Percentiles rank a stretch among this genome's conserved stretches.
Conservation (phyloP, 2,329 filamentous ascomycete species). For the Aureobasidium lini region DNA sequence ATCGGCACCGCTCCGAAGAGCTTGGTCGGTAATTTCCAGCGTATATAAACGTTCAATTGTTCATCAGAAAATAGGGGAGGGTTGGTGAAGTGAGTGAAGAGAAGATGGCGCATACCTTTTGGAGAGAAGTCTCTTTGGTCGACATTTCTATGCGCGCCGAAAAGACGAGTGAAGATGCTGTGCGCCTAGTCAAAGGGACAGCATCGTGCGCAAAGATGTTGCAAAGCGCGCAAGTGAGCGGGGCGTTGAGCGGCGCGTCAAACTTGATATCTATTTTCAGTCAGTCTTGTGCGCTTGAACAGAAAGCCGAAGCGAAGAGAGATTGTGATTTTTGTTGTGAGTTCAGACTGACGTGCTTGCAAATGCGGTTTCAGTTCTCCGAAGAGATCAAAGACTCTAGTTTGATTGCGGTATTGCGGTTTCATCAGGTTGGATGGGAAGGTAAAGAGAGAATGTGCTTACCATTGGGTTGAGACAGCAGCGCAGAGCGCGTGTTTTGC, state of each 20-base stretch:
- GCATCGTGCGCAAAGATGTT: not conserved
- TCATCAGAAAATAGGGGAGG: conserved; percentile 19
- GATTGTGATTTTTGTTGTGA: not conserved
- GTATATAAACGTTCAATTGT: conserved; percentile 60
- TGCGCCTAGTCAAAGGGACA: conserved; percentile 10
- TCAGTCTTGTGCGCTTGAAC: not conserved
- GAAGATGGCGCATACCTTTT: not conserved
- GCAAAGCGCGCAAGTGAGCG: not conserved
- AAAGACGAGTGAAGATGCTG: not conserved
- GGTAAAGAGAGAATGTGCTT: not conserved
- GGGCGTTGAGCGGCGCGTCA: conserved; percentile 1
- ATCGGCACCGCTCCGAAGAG: conserved; percentile 62
- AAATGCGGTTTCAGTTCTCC: conserved; percentile 70
- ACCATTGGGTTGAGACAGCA: not conserved
- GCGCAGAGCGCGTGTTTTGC: not conserved
- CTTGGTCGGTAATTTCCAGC: conserved; percentile 98
- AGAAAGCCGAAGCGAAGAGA: not conserved
- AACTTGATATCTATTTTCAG: not conserved
- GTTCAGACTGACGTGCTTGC: conserved; percentile 84
- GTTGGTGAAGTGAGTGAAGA: not conserved
- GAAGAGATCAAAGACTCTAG: conserved; percentile 94
- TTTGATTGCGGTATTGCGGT: conserved; percentile 38
- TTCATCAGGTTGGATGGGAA: conserved; percentile 8
- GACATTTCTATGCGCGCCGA: not conserved
- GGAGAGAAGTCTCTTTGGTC: not conserved